Evolutionary conservation across 2,329 filamentous ascomycete genomes (phyloP).

Genomic region (Davidsoniella virescens): DNA sequence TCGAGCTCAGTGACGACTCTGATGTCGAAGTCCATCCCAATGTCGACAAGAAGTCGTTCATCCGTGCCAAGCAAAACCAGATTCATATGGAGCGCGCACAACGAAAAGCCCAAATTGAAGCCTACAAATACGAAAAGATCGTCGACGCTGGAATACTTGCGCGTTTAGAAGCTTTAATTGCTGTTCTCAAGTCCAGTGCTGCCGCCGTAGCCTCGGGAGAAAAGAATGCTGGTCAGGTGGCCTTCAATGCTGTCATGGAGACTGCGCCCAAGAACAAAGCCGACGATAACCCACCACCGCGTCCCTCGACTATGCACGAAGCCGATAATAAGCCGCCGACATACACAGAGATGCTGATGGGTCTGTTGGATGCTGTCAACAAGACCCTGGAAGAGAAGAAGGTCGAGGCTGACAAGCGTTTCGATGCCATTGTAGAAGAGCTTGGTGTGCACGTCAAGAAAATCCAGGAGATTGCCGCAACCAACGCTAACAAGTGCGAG

Average conservation of each 20-base stretch:
- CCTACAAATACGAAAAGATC: conserved; percentile 77
- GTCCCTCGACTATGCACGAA: conserved; percentile 64
- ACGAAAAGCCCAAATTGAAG: conserved; percentile 76
- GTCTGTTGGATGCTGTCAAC: conserved; percentile 86
- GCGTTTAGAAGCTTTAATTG: conserved; percentile 67
- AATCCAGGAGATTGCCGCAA: conserved; percentile 59
- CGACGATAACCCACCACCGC: conserved; percentile 56
- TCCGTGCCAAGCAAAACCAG: conserved; percentile 92
- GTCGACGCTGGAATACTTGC: conserved; percentile 82
- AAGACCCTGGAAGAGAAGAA: conserved; percentile 64
- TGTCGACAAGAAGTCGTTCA: conserved; percentile 96
- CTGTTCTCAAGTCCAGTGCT: conserved; percentile 57
- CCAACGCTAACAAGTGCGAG: conserved; percentile 57
- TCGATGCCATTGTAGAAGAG: conserved; percentile 61
- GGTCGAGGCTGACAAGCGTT: conserved; percentile 44
- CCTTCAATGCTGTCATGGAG: conserved; percentile 82
- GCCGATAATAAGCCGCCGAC: conserved; percentile 59
- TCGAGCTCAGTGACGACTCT: conserved; percentile 96
- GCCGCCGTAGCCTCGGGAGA: conserved; percentile 33
- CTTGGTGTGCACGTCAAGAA: conserved; percentile 62
- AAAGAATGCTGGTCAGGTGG: conserved; percentile 58
- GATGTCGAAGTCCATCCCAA: conserved; percentile 98
- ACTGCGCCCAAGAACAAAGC: conserved; percentile 48
- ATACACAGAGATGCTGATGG: conserved; percentile 97
- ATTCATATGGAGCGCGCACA: conserved; percentile 84